These are phyloP conservation scores for Sarcodon aspratus DNA, from an alignment of 768 basidiomycete species.

Conservation along the genomic window DNA sequence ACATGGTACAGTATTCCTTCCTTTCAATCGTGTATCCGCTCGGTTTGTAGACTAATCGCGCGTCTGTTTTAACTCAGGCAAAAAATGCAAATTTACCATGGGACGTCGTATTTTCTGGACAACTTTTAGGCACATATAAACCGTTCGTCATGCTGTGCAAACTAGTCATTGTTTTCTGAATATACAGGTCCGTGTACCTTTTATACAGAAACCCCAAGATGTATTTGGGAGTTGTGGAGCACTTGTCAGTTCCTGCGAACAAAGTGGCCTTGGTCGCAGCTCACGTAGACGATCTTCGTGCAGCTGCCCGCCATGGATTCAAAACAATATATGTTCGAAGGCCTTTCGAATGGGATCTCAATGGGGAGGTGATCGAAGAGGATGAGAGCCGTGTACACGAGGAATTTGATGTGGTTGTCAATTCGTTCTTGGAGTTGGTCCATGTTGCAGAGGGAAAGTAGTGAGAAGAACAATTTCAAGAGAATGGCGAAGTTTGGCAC, in stretches of 20 bases:
- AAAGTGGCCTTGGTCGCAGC: conserved; percentile 39
- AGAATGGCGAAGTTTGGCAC: too few species aligned
- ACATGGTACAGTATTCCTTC: conserved; percentile 32
- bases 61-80: conserved; percentile 26
- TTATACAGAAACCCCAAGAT: conserved; percentile 33
- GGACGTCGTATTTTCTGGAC: conserved; percentile 51
- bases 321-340: conserved; percentile 49
- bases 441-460: too few species aligned
- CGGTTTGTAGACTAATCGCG: neutral
- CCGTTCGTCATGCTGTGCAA: conserved; percentile 29
- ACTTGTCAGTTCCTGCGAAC: conserved; percentile 28
- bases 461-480: too few species aligned
- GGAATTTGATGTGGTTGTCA: conserved; percentile 33
- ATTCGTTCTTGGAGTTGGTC: conserved; percentile 39
- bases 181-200: neutral
- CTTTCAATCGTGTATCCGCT: neutral
- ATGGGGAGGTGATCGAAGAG: conserved; percentile 28
- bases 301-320: conserved; percentile 40
- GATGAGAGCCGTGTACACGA: too few species aligned
- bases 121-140: conserved; percentile 52
- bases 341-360: conserved; percentile 34
- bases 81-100: conserved; percentile 51
- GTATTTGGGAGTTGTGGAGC: conserved; percentile 36
- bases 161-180: neutral
- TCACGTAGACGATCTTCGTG: conserved; percentile 45